These are phyloP conservation scores for Debaryomyces coudertii DNA, from an alignment of 1,139 yeast species.

Conservation along the genomic window DNA sequence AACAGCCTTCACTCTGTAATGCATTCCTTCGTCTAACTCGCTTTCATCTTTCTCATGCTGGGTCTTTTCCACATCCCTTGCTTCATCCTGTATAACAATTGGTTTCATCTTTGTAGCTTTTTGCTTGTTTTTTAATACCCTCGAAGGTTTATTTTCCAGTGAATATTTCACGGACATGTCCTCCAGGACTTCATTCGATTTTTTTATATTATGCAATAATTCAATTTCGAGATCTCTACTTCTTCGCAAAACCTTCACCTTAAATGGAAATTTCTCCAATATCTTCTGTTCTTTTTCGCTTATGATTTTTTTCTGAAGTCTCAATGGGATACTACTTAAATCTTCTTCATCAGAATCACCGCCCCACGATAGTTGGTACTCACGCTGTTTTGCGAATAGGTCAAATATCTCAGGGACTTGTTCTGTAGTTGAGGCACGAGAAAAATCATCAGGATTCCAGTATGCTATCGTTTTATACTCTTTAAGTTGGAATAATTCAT, in stretches of 20 bases:
- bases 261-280: constrained; percentile 40
- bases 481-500: constrained; percentile 59
- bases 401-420: constrained; percentile 42
- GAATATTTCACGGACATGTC: background rate
- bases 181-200: background rate
- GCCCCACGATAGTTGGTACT: constrained; percentile 39
- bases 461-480: constrained; percentile 61
- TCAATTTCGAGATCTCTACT: constrained; percentile 29
- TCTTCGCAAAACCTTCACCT: constrained; percentile 30
- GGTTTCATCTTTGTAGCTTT: constrained; percentile 4
- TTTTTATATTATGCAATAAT: constrained; percentile 17
- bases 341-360: constrained; percentile 30
- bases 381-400: constrained; percentile 33
- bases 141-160: background rate
- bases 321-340: constrained; percentile 39
- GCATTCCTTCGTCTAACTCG: constrained; percentile 23
- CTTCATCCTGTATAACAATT: constrained; percentile 17
- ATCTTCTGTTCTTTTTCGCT: constrained; percentile 41
- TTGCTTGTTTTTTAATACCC: background rate
- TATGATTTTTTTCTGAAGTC: constrained; percentile 50
- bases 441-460: constrained; percentile 59
- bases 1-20: constrained; percentile 43
- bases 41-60: constrained; percentile 19
- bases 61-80: constrained; percentile 12
- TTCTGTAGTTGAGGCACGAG: constrained; percentile 26